Conservation (phyloP, 306 rosid species). For the Cicer yamashitae region DNA sequence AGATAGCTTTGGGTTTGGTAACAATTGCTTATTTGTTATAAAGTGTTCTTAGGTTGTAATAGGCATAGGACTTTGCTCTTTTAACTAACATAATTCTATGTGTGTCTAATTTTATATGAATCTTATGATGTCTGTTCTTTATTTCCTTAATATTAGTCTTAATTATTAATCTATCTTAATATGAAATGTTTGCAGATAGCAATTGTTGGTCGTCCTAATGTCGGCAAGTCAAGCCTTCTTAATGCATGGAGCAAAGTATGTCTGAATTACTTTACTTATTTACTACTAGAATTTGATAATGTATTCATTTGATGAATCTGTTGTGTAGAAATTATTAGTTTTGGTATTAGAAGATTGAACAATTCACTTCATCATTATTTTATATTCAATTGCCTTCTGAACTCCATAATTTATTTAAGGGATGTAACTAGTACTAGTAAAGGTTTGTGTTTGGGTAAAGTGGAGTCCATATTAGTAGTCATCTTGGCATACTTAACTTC, state of each 20-base stretch:
- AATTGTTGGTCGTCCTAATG: constrained; percentile 96
- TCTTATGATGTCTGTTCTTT: constrained; percentile 18
- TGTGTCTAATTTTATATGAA: constrained; percentile 11
- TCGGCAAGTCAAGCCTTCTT: constrained; percentile 97
- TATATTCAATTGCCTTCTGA: constrained; percentile 28
- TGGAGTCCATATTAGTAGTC: constrained; percentile 2
- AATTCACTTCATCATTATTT: constrained; percentile 12
- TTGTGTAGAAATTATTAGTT: constrained; percentile 23
- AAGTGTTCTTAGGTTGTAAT: background rate
- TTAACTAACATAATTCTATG: background rate
- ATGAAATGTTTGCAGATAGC: constrained; percentile 73
- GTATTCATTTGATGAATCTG: constrained; percentile 20
- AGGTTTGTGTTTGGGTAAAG: background rate
- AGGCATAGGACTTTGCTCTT: constrained; percentile 1
- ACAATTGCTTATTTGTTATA: background rate
- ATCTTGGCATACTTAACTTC: constrained; percentile 12
- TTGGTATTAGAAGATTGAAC: constrained; percentile 35
- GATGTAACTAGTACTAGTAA: background rate
- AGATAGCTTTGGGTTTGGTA: constrained; percentile 27
- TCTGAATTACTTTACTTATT: constrained; percentile 34
- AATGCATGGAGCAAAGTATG: constrained; percentile 99
- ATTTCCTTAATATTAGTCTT: constrained; percentile 37
- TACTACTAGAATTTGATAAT: constrained; percentile 20
- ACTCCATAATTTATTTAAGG: constrained; percentile 32
- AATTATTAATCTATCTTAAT: constrained; percentile 37